These are phyloP conservation scores for Clohesyomyces aquaticus DNA, from an alignment of 495 filamentous ascomycete species.

Conservation along the genomic window DNA sequence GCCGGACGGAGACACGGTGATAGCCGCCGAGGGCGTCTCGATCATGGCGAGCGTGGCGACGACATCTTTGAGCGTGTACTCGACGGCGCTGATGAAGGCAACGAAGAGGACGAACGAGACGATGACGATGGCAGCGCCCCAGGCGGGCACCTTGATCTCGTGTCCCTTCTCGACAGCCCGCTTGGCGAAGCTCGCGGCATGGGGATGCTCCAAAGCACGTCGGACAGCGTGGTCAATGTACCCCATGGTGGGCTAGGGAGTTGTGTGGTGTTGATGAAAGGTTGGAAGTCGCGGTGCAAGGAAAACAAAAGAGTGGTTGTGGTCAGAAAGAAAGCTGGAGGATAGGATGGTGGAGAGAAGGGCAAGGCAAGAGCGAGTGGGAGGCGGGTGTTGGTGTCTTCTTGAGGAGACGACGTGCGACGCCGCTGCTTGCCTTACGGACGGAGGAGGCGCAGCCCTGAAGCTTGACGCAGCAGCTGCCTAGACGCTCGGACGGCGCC, in stretches of 20 bases:
- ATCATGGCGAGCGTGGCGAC: constrained; percentile 64
- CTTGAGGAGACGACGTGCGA: not conserved
- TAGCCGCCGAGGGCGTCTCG: constrained; percentile 63
- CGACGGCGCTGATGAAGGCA: constrained; percentile 39
- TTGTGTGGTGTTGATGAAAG: not conserved
- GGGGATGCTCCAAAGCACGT: constrained; percentile 25
- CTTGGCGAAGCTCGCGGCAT: constrained; percentile 15
- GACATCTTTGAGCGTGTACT: constrained; percentile 63
- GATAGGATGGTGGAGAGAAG: constrained; percentile 11
- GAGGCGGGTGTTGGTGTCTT: not conserved
- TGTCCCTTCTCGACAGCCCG: constrained; percentile 16
- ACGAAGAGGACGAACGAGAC: constrained; percentile 36
- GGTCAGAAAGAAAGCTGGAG: not conserved
- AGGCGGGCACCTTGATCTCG: constrained; percentile 30
- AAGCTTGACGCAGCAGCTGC: constrained; percentile 11
- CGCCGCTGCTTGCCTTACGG: not conserved
- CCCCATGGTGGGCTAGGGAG: constrained; percentile 25
- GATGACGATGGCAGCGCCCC: constrained; percentile 28
- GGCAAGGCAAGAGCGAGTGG: constrained; percentile 1
- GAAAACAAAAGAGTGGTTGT: constrained; percentile 4
- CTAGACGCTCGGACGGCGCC: constrained; percentile 8
- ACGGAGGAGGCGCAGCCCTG: constrained; percentile 14
- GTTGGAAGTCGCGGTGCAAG: not conserved
- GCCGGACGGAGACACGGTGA: constrained; percentile 50
- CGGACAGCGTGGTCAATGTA: constrained; percentile 31